These are phyloP conservation scores for Passiflora organensis DNA, from an alignment of 345 rosid species.

Conservation along the genomic window DNA sequence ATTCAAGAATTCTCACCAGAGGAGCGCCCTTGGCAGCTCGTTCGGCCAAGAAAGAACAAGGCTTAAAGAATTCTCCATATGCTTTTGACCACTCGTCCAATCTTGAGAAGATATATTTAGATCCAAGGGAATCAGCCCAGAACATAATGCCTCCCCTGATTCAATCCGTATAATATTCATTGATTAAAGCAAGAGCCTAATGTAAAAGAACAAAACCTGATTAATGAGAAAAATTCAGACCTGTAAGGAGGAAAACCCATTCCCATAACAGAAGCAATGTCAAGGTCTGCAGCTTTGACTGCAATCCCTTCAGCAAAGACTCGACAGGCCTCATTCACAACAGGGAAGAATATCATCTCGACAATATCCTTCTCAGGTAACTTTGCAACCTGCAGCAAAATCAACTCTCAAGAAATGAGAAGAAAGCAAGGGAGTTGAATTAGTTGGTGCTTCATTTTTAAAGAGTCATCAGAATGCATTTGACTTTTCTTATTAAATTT, in stretches of 20 bases:
- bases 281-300: slow-evolving; percentile 90
- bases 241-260: slow-evolving; percentile 97
- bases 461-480: too few species aligned
- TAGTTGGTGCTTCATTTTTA: too few species aligned
- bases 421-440: background rate
- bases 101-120: slow-evolving; percentile 37
- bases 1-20: slow-evolving; percentile 26
- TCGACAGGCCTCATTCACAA: slow-evolving; percentile 92
- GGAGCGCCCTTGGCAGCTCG: slow-evolving; percentile 56
- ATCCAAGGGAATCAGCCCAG: slow-evolving; percentile 58
- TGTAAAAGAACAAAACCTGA: background rate
- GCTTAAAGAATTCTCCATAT: slow-evolving; percentile 89
- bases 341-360: slow-evolving; percentile 93
- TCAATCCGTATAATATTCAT: slow-evolving; percentile 12
- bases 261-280: slow-evolving; percentile 82
- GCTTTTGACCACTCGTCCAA: slow-evolving; percentile 73
- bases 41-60: slow-evolving; percentile 79
- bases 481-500: too few species aligned
- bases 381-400: slow-evolving; percentile 47
- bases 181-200: slow-evolving; percentile 6
- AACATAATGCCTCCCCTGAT: slow-evolving; percentile 88
- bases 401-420: background rate
- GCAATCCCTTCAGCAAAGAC: slow-evolving; percentile 89
- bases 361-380: slow-evolving; percentile 75
- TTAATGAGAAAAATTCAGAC: slow-evolving; percentile 22